Evolutionary conservation across 345 rosid species (phyloP), one percentile per base, ranked within the genome.

Genomic region (Murraya koenigii): DNA sequence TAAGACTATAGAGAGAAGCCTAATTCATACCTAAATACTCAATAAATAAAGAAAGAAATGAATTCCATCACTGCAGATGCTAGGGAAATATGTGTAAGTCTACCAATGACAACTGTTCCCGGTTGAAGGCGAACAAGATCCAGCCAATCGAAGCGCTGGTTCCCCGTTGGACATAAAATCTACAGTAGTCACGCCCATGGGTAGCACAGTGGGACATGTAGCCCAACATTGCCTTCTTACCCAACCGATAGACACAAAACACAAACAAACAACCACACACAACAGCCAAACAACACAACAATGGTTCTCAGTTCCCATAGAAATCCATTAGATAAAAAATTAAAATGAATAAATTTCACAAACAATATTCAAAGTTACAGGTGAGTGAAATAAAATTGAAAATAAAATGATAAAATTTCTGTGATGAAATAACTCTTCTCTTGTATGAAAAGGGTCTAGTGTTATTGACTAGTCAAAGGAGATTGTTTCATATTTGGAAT

Each of bases 191-290:
- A 63, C 73, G 66, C 80, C 77, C 2, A 76, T 63, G 75, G 79
- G 83, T 80, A 76, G 68, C 76, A 65, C 63, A 49, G 74, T 71
- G 77, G 80, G 77, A 80, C 77, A 80, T 75, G 80, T 64, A 36
- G 76, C 77, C 79, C 83, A 80, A 75, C 68, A 80, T 80, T 80
- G 83, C 79, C 83, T 80, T 80, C 83, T 80, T 75, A 80, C 83
- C 79, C 80, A 66, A 76, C 62, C 69, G 77, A 76, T 71, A 70
- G 65, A 65, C 83, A 80, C 54, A 76, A 80, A 69, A 76, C 73
- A 76, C 77, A 80, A 71, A 75, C 83, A 76, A 71, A 80, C 79
- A 76, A 66, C 65, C 78, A 75, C 83, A 80, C 77, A 80, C 79
- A 75, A 80, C 79, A 80, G 58, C 79, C 77, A 80, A 71, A 80